Evolutionary conservation across 257 asterid species (phyloP), one percentile per base, ranked within the genome.

Genomic region (Prunella vulgaris): DNA sequence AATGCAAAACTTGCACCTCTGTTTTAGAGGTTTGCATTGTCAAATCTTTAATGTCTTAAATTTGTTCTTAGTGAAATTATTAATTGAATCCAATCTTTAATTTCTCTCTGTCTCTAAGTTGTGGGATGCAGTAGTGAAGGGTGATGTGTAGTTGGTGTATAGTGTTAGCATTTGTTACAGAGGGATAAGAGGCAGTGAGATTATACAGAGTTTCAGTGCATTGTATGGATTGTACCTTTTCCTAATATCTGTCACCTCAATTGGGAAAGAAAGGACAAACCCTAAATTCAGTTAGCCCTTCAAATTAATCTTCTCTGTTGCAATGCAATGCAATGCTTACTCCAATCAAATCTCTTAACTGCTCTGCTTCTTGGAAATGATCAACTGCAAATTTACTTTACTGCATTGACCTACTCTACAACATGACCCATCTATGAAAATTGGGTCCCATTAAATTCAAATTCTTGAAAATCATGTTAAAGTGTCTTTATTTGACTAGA

Each of bases 311-410:
- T 32, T 30, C 18, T 64, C 51, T 78, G 76, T 78, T 79, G 83
- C 70, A 78, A 82, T 76, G 78, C 77, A 74, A 81, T 79, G 83
- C 70, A 78, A 82, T 76, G 78, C 77, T 77, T 60, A 67, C 74
- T 71, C 51, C 32, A 14, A 72, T 48, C 59, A 69, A 48, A 53
- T 74, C 84, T 76, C 82, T 70, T 80, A 76, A 32, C 71, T 60
- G 25, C 54, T 38, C 68, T 30, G 40, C 58, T 66, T 75, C 76
- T 79, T 79, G 84, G 84, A 52, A 80, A 80, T 80, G 62, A 80
- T 59, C 74, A 73, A 59, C 60, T 64, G 18, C 9, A 64, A 25
- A 15, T 1, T 40, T 28, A 12, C 42, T 65, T 32, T 57, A 25
- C 60, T 67, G 62, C 46, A 60, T 17, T 32, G 21, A 46, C 42